phyloP scores from a whole-genome alignment of 306 rosid genomes.

The Vigna trinervia region DNA sequence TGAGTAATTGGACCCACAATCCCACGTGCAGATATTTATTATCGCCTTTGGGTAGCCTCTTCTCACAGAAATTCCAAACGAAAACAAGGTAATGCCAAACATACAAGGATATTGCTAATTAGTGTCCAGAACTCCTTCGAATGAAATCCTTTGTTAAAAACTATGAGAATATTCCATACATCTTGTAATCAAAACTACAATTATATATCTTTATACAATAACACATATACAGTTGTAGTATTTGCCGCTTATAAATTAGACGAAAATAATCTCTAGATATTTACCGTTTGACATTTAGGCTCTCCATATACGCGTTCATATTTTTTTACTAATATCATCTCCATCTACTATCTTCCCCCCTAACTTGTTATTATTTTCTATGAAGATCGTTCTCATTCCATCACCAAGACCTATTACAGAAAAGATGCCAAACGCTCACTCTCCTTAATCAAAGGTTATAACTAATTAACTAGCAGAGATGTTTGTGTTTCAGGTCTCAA shows the following conservation, averaged over 20 bases:
- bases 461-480: too few relatives aligned
- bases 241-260: background rate
- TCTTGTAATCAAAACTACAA: too few relatives aligned
- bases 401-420: background rate
- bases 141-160: too few relatives aligned
- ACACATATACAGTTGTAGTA: too few relatives aligned
- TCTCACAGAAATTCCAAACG: background rate
- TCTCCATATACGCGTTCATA: background rate
- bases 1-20: conserved; percentile 23
- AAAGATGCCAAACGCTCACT: background rate
- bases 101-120: too few relatives aligned
- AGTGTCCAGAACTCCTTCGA: too few relatives aligned
- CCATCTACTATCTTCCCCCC: too few relatives aligned
- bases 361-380: background rate
- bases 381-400: background rate
- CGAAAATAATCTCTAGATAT: background rate
- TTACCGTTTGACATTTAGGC: background rate
- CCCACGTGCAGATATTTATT: conserved; percentile 16
- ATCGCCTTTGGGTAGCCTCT: conserved; percentile 2
- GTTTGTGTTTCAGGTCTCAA: background rate
- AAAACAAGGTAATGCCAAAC: background rate
- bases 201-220: too few relatives aligned
- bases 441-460: background rate
- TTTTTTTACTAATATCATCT: background rate
- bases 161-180: too few relatives aligned